Evolutionary conservation across 805 yeast genomes (phyloP).

Genomic region (Barnettozyma wickerhamii): DNA sequence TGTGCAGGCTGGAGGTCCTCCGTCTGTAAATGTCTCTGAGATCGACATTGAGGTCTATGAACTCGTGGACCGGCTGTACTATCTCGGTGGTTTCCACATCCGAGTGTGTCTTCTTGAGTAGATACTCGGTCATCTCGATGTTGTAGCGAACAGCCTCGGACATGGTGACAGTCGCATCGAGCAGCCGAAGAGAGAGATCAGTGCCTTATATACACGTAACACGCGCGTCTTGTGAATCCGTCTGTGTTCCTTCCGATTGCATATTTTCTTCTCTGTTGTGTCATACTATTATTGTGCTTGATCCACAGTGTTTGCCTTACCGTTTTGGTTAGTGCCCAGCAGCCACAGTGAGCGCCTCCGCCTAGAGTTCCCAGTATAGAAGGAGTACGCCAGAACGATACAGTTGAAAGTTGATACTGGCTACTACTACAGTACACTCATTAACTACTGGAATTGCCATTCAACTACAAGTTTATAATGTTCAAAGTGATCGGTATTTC

Average conservation of each 20-base stretch:
- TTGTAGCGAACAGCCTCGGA: conserved; percentile 1
- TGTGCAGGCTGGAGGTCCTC: conserved; percentile 11
- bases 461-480: no score
- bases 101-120: conserved; percentile 1
- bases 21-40: conserved; percentile 2
- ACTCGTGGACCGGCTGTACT: conserved; percentile 3
- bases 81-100: neutral
- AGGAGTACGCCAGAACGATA: no score
- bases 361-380: neutral
- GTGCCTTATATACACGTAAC: no score
- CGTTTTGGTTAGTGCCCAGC: neutral
- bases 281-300: neutral
- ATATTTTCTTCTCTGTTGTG: neutral
- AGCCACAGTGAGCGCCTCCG: neutral
- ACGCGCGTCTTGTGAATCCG: no score
- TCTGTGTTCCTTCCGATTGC: no score
- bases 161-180: neutral
- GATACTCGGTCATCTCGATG: conserved; percentile 11
- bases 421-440: no score
- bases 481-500: no score
- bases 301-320: neutral
- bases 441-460: no score
- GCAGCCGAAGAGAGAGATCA: neutral
- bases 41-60: conserved; percentile 8
- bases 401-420: no score